Conservation (phyloP, 1,284 basidiomycete genomes). For the Naganishia sp. region DNA sequence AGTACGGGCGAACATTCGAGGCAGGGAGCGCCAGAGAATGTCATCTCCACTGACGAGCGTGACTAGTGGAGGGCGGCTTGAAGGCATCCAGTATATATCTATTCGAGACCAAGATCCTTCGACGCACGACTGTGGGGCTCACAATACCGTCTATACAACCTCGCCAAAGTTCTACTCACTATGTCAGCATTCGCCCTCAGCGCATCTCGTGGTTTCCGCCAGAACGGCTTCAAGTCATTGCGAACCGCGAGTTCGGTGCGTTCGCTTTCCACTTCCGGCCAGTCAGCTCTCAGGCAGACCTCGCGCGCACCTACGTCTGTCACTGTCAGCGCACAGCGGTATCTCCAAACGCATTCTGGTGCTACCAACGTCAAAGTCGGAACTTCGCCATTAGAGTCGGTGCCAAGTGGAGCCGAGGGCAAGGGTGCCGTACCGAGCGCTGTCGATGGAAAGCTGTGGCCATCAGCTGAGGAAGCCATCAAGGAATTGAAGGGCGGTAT, state of each 20-base stretch:
- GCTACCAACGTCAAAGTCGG: slow-evolving; percentile 7
- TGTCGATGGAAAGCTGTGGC: slow-evolving; percentile 67
- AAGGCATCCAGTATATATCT: slow-evolving; percentile 9
- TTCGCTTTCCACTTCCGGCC: not conserved
- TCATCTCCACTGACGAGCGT: slow-evolving; percentile 2
- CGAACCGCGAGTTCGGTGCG: not conserved
- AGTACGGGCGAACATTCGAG: not conserved
- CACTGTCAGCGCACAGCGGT: slow-evolving; percentile 16
- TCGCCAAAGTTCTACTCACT: not conserved
- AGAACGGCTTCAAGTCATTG: slow-evolving; percentile 21
- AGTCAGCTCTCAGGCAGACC: not conserved
- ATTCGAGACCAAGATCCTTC: not conserved
- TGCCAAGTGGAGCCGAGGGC: slow-evolving; percentile 19
- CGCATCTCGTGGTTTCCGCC: slow-evolving; percentile 15
- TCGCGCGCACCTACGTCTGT: not conserved
- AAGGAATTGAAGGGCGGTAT: slow-evolving; percentile 78
- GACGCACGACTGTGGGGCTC: not conserved
- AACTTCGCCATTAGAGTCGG: slow-evolving; percentile 8
- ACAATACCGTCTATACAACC: not conserved
- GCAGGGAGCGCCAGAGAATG: not conserved
- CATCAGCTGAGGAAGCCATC: slow-evolving; percentile 75
- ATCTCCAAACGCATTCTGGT: slow-evolving; percentile 11
- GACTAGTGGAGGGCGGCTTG: not conserved
- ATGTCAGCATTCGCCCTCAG: slow-evolving; percentile 25
- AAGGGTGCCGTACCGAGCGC: slow-evolving; percentile 8